Evolutionary conservation across 139 green algal species (phyloP), one percentile per base, ranked within the genome.

Genomic region (Closterium sp.): DNA sequence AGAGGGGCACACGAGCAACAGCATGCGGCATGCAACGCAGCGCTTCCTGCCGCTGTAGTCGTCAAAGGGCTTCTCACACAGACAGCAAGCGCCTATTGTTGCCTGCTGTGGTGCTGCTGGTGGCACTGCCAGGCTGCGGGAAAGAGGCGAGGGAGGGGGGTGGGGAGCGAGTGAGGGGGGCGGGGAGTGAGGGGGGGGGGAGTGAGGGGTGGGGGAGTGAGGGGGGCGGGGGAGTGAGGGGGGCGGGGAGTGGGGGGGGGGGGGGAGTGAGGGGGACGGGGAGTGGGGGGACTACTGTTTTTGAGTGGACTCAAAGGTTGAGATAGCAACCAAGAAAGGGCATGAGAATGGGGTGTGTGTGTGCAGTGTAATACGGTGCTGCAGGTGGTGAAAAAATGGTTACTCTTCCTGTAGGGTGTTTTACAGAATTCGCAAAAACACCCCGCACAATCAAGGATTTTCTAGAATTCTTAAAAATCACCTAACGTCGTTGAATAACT

Each of bases 281-380:
- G 7, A 34, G 81, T 7, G 7, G n/a, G 81, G n/a, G 30, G 81
- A 86, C n/a, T n/a, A n/a, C n/a, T n/a, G n/a, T n/a, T n/a, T n/a
- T n/a, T n/a, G n/a, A n/a, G n/a, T n/a, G n/a, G n/a, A n/a, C n/a
- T n/a, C n/a, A n/a, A n/a, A n/a, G n/a, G n/a, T n/a, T n/a, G n/a
- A n/a, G n/a, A n/a, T n/a, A n/a, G n/a, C n/a, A n/a, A n/a, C n/a
- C n/a, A n/a, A n/a, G n/a, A n/a, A n/a, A n/a, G n/a, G n/a, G n/a
- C n/a, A n/a, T n/a, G n/a, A n/a, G n/a, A n/a, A n/a, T n/a, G n/a
- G n/a, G n/a, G n/a, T n/a, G n/a, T n/a, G n/a, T n/a, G n/a, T n/a
- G n/a, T n/a, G 81, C n/a, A 86, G 81, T 7, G 4, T 86, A 7
- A 5, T 38, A 87, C 86, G n/a, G 38, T 55, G 97, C 38, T 88